These are phyloP conservation scores for Eurotiales sp. DNA, from an alignment of 2,329 filamentous ascomycete genomes.

Conservation along the genomic window DNA sequence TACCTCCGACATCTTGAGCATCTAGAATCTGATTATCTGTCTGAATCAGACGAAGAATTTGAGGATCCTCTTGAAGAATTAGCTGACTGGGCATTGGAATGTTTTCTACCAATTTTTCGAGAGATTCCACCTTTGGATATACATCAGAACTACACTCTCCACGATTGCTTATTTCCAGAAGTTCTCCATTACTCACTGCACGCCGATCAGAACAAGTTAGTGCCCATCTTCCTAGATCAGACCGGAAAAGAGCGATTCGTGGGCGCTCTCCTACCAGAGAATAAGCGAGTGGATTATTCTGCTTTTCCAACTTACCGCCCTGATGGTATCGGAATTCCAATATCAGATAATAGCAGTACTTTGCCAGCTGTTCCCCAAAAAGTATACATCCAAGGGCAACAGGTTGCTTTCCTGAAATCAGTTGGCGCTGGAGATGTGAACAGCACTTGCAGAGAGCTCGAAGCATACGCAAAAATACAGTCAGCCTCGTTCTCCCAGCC, in stretches of 20 bases:
- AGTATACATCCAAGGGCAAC: slow-evolving; percentile 16
- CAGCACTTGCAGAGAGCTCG: slow-evolving; percentile 15
- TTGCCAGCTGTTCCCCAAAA: slow-evolving; percentile 18
- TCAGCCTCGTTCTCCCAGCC: neutral
- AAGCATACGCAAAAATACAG: slow-evolving; percentile 15
- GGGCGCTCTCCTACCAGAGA: neutral
- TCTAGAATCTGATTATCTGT: slow-evolving; percentile 16
- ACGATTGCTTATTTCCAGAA: slow-evolving; percentile 18
- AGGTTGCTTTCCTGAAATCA: slow-evolving; percentile 19
- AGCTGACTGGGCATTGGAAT: slow-evolving; percentile 14
- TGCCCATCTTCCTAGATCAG: neutral
- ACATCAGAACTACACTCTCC: slow-evolving; percentile 14
- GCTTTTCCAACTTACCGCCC: slow-evolving; percentile 16
- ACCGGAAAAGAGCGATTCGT: neutral
- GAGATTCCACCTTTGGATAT: slow-evolving; percentile 12
- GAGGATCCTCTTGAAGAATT: slow-evolving; percentile 17
- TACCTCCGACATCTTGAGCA: slow-evolving; percentile 16
- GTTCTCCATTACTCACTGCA: slow-evolving; percentile 11
- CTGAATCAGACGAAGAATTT: slow-evolving; percentile 11
- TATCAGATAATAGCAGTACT: slow-evolving; percentile 10
- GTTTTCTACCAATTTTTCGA: slow-evolving; percentile 15
- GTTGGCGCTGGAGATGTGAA: slow-evolving; percentile 16
- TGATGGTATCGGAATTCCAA: slow-evolving; percentile 15
- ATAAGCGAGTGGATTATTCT: slow-evolving; percentile 14
- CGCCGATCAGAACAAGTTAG: neutral